Percentiles rank a stretch among this genome's conserved stretches.
Conservation (phyloP, 352 stramenopile genomes). For the Heterotrichella gracilis region DNA sequence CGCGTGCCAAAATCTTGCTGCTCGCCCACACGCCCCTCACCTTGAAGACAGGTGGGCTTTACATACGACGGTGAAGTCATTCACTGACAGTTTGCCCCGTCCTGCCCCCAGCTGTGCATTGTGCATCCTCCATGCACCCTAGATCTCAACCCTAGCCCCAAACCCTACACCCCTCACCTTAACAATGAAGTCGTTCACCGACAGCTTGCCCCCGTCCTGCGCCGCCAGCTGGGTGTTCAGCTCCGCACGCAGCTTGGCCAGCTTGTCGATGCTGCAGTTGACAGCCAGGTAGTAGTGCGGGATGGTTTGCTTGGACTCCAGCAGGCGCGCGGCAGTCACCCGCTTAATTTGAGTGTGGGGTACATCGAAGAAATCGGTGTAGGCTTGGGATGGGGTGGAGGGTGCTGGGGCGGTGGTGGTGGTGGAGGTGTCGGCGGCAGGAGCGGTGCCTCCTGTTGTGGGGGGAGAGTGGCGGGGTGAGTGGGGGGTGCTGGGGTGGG, state of each 20-base stretch:
- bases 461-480: constrained; percentile 13
- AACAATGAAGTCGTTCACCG: constrained; percentile 95
- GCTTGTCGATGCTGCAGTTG: constrained; percentile 62
- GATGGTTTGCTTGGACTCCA: constrained; percentile 67
- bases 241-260: constrained; percentile 51
- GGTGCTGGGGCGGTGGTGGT: constrained; percentile 20
- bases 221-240: constrained; percentile 60
- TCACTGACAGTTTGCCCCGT: too few relatives aligned
- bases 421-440: constrained; percentile 13
- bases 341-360: constrained; percentile 39
- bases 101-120: too few relatives aligned
- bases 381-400: constrained; percentile 25
- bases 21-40: too few relatives aligned
- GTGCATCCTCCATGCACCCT: too few relatives aligned
- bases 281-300: constrained; percentile 82
- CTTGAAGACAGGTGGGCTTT: too few relatives aligned
- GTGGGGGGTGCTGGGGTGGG: too few relatives aligned
- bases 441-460: constrained; percentile 18
- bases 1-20: too few relatives aligned
- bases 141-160: too few relatives aligned
- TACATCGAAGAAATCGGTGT: constrained; percentile 55
- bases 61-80: too few relatives aligned
- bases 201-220: constrained; percentile 82
- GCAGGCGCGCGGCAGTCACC: constrained; percentile 81
- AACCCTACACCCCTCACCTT: constrained; percentile 29